Conservation (phyloP, 2,329 filamentous ascomycete genomes). For the Verticillium albo-atrum region DNA sequence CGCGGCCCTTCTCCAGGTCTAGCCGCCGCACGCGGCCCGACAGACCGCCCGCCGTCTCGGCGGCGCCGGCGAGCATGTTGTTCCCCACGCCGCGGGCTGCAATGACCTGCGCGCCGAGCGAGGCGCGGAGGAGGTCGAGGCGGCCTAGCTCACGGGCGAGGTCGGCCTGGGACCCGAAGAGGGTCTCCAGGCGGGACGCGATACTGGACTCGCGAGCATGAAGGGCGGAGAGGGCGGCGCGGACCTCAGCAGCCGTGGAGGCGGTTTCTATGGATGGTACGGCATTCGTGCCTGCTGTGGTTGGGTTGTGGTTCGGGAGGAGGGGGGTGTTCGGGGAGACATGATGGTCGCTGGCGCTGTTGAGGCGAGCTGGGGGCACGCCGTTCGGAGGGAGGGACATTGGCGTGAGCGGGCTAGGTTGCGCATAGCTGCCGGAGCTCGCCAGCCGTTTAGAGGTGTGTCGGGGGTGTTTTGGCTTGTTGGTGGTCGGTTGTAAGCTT, state of each 20-base stretch:
- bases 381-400: constrained; percentile 45
- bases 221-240: constrained; percentile 68
- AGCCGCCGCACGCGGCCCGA: constrained; percentile 82
- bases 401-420: constrained; percentile 32
- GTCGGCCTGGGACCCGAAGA: constrained; percentile 80
- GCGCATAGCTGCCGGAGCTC: constrained; percentile 35
- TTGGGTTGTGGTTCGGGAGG: constrained; percentile 5
- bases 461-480: constrained; percentile 8
- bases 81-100: constrained; percentile 79
- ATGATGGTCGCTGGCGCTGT: constrained; percentile 13
- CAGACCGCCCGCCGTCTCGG: constrained; percentile 78
- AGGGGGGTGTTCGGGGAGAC: constrained; percentile 4
- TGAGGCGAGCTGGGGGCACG: constrained; percentile 27
- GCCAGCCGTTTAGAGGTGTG: constrained; percentile 7
- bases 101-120: constrained; percentile 81
- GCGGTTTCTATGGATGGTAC: constrained; percentile 56
- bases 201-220: constrained; percentile 72
- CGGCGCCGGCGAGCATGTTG: constrained; percentile 84
- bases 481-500: constrained; percentile 5
- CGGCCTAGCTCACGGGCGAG: constrained; percentile 82
- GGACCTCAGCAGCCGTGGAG: constrained; percentile 73
- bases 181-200: constrained; percentile 67
- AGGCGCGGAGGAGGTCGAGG: constrained; percentile 83
- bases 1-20: constrained; percentile 85
- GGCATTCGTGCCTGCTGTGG: constrained; percentile 9